Conservation (phyloP, 345 rosid genomes). For the Hevea brasiliensis region DNA sequence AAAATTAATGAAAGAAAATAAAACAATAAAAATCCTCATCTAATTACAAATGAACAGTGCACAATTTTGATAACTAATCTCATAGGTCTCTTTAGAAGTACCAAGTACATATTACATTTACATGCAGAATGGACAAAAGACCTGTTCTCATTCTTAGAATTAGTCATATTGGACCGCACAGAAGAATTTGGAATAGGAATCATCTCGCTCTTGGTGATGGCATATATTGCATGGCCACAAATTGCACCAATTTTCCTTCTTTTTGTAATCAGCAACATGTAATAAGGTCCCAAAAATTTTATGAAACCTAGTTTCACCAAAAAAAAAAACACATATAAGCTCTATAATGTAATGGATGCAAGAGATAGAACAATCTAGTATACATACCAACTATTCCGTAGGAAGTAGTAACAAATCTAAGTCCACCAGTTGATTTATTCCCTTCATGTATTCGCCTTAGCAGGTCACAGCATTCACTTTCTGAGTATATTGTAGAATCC, state of each 20-base stretch:
- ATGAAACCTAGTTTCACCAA: conserved; percentile 58
- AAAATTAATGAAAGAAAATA: conserved; percentile 27
- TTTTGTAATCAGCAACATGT: conserved; percentile 87
- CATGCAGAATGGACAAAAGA: conserved; percentile 87
- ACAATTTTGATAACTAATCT: conserved; percentile 27
- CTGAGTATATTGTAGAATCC: conserved; percentile 65
- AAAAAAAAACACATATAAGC: conserved; percentile 12
- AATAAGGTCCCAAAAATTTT: conserved; percentile 91
- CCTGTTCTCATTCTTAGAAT: conserved; percentile 97
- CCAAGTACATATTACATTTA: conserved; percentile 72
- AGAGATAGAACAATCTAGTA: neutral
- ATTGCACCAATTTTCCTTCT: conserved; percentile 84
- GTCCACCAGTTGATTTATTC: conserved; percentile 77
- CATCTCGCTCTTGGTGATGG: conserved; percentile 67
- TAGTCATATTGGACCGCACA: conserved; percentile 74
- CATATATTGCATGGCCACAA: conserved; percentile 74
- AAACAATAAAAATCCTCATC: conserved; percentile 36
- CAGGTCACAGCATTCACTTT: conserved; percentile 64
- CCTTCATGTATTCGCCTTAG: conserved; percentile 76
- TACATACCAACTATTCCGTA: conserved; percentile 84
- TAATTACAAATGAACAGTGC: conserved; percentile 47
- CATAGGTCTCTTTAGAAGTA: conserved; percentile 44
- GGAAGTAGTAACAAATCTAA: conserved; percentile 73
- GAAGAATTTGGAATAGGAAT: conserved; percentile 67
- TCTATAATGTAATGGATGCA: neutral